Evolutionary conservation across 1,284 basidiomycete species (phyloP), one percentile per base, ranked within the genome.

Genomic region (Peniophora sp.): DNA sequence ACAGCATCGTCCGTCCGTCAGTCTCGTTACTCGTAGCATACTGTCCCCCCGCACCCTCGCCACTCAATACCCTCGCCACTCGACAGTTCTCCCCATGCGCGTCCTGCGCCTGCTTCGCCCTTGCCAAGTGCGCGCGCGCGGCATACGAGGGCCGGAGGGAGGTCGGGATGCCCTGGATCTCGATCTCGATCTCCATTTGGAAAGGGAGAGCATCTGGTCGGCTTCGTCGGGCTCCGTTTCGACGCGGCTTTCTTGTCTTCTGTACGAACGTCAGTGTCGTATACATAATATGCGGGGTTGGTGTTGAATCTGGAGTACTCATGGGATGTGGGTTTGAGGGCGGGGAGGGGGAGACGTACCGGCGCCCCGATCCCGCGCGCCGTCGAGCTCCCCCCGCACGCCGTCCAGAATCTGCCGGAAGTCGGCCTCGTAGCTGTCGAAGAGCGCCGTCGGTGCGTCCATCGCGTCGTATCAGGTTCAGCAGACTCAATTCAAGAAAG

Each of bases 151-250:
- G 68, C 47, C 85, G 81, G 58, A 94, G 75, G 27, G 88, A 88
- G 61, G 90, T 85, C 0, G 95, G 94, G 65, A 98, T 95, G 11
- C 90, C 88, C 62, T 95, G 93, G n/a, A 97, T 86, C 71, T 99
- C 97, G 55, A 99, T 89, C 69, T 98, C 95, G 96, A 99, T 98
- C 79, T 99, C n/a, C n/a, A n/a, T n/a, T n/a, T n/a, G n/a, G n/a
- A n/a, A n/a, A n/a, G 97, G 34, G 92, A 92, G 57, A 97, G 80
- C 79, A 98, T 94, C 74, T 99, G 97, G 60, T 98, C 95, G 0
- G 95, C 96, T 69, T 99, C 97, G 63, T 99, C 97, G 2, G 97
- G 74, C 66, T 99, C 96, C 79, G 95, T 92, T 63, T 96, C 91
- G 18, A 92, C 89, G 54, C 91, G 0, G 91, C 78, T 67, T 92